Conservation (phyloP, 306 rosid genomes). For the Casuarina glauca region DNA sequence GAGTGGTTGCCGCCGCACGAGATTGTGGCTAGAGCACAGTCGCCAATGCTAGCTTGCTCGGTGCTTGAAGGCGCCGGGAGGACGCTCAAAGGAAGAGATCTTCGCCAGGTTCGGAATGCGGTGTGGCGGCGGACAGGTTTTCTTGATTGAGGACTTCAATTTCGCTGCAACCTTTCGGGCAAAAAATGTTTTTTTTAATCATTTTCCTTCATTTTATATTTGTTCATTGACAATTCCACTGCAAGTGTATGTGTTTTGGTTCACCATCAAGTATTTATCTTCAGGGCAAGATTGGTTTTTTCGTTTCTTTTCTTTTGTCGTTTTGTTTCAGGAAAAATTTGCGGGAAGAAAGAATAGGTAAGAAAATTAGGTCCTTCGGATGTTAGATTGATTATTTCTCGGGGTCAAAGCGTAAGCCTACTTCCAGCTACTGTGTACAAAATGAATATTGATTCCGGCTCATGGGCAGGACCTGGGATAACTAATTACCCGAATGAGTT, state of each 20-base stretch:
- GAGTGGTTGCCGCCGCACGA: conserved; percentile 85
- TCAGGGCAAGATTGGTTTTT: neutral
- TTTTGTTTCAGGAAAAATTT: neutral
- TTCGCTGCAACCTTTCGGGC: conserved; percentile 9
- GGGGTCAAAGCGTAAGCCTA: neutral
- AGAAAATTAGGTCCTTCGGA: neutral
- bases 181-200: conserved; percentile 4
- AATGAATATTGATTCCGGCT: neutral
- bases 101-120: conserved; percentile 74
- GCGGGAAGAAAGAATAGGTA: neutral
- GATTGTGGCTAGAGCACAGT: conserved; percentile 54
- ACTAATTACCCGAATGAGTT: too few species aligned
- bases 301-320: neutral
- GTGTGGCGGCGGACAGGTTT: conserved; percentile 84
- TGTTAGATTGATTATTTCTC: neutral
- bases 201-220: neutral
- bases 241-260: conserved; percentile 7
- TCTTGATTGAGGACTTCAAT: conserved; percentile 44
- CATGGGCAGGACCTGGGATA: neutral
- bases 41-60: conserved; percentile 62
- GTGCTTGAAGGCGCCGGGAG: conserved; percentile 86
- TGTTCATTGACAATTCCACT: neutral
- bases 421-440: neutral
- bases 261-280: neutral
- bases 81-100: conserved; percentile 67